Percentiles rank a stretch among this genome's conserved stretches.
Evolutionary conservation across 441 rosid species (phyloP).

Genomic region (Adansonia gregorii): DNA sequence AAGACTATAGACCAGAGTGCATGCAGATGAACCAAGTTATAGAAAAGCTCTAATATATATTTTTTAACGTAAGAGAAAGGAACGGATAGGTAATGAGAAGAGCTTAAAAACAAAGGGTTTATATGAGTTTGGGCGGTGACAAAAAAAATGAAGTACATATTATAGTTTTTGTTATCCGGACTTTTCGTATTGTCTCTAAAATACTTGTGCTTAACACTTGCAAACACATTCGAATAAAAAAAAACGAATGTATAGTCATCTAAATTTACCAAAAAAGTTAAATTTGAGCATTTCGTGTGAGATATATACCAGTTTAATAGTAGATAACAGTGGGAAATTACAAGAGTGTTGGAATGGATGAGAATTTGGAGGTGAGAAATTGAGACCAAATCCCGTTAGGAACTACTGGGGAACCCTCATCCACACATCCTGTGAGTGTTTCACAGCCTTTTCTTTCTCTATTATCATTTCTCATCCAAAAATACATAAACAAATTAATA

Average conservation of each 20-base stretch:
- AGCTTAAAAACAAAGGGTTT: neutral
- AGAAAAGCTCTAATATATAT: neutral
- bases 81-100: neutral
- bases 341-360: constrained; percentile 46
- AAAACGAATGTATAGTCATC: too few species aligned
- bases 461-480: constrained; percentile 44
- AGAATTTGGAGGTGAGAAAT: constrained; percentile 59
- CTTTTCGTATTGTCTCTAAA: too few species aligned
- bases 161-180: too few species aligned
- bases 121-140: neutral
- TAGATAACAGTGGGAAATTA: constrained; percentile 3
- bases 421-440: constrained; percentile 48
- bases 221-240: too few species aligned
- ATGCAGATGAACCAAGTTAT: neutral
- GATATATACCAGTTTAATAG: too few species aligned
- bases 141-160: neutral
- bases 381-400: constrained; percentile 35
- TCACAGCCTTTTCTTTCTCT: constrained; percentile 33
- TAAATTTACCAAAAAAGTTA: too few species aligned
- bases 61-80: neutral
- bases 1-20: neutral
- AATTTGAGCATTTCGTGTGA: too few species aligned
- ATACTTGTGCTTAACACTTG: too few species aligned
- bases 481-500: neutral
- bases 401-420: constrained; percentile 43